Conservation (phyloP, 805 yeast species). For the Sugiyamaella boreocaroliniensis region DNA sequence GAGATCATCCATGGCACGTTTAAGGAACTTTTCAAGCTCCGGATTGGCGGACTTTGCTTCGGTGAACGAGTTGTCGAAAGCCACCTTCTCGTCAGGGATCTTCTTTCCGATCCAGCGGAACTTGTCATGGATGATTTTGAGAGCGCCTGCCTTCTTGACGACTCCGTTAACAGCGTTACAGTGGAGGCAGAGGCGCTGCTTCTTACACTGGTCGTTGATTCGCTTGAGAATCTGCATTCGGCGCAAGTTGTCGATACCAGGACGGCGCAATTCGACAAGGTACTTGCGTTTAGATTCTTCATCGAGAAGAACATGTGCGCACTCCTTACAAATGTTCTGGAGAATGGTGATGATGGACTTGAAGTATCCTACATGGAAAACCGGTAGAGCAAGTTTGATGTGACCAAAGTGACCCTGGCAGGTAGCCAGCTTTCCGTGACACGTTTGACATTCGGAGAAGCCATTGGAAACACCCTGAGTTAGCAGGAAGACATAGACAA, state of each 20-base stretch:
- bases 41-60: slow-evolving; percentile 70
- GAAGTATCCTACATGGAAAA: slow-evolving; percentile 95
- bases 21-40: slow-evolving; percentile 79
- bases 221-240: slow-evolving; percentile 83
- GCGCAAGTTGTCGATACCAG: slow-evolving; percentile 82
- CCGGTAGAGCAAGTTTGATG: slow-evolving; percentile 86
- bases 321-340: slow-evolving; percentile 85
- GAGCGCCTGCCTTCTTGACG: slow-evolving; percentile 93
- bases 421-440: slow-evolving; percentile 84
- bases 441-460: slow-evolving; percentile 78
- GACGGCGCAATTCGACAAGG: slow-evolving; percentile 73
- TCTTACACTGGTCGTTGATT: slow-evolving; percentile 86
- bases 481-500: background rate
- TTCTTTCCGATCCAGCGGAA: slow-evolving; percentile 94
- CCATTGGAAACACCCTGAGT: slow-evolving; percentile 74
- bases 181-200: slow-evolving; percentile 81
- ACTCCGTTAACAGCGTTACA: slow-evolving; percentile 94
- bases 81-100: slow-evolving; percentile 70
- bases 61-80: slow-evolving; percentile 83
- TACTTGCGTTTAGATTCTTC: slow-evolving; percentile 65
- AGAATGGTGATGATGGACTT: slow-evolving; percentile 81
- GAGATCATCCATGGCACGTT: slow-evolving; percentile 85
- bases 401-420: slow-evolving; percentile 99
- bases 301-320: slow-evolving; percentile 71
- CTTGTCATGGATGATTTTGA: slow-evolving; percentile 91